A percentile compares a stretch with the other conserved stretches of the same genome.
phyloP scores from a whole-genome alignment of 352 stramenopile species.

The Phytophthora ohioensis region DNA sequence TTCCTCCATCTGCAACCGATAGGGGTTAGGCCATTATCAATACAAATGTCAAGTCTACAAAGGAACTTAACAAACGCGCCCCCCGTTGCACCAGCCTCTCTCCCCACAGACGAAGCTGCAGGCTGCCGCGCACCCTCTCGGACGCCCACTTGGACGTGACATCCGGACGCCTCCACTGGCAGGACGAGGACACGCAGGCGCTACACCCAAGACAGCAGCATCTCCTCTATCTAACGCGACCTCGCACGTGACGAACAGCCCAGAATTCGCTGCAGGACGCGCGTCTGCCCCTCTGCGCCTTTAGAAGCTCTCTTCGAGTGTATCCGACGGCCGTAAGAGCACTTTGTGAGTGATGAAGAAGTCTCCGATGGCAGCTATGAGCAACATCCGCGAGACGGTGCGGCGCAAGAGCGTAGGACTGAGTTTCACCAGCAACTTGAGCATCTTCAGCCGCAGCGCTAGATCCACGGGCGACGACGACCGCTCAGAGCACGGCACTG shows the following conservation, averaged over 20 bases:
- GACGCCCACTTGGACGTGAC: conserved; percentile 20
- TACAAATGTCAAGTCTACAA: conserved; percentile 22
- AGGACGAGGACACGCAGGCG: conserved; percentile 2
- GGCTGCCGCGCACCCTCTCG: conserved; percentile 5
- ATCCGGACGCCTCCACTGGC: not conserved
- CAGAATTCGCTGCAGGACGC: conserved; percentile 16
- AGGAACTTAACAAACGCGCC: conserved; percentile 16
- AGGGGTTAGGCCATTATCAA: conserved; percentile 6
- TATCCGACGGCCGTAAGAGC: conserved; percentile 13
- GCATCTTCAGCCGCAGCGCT: conserved; percentile 55
- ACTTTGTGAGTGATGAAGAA: conserved; percentile 47
- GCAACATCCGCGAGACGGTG: conserved; percentile 69
- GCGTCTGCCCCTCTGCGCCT: not conserved
- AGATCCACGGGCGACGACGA: conserved; percentile 55
- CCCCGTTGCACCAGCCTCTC: conserved; percentile 17
- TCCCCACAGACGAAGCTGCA: conserved; percentile 48
- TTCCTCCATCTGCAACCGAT: conserved; percentile 25
- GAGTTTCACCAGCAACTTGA: conserved; percentile 71
- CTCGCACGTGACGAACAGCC: not conserved
- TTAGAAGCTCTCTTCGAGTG: conserved; percentile 18
- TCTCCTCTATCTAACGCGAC: conserved; percentile 5
- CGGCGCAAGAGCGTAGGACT: conserved; percentile 70
- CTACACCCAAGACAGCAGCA: not conserved
- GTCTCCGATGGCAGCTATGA: conserved; percentile 54
- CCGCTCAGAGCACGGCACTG: conserved; percentile 41